A percentile compares a stretch with the other conserved stretches of the same genome.
Conservation (phyloP, 805 yeast genomes). For the Wickerhamomyces bovis region DNA sequence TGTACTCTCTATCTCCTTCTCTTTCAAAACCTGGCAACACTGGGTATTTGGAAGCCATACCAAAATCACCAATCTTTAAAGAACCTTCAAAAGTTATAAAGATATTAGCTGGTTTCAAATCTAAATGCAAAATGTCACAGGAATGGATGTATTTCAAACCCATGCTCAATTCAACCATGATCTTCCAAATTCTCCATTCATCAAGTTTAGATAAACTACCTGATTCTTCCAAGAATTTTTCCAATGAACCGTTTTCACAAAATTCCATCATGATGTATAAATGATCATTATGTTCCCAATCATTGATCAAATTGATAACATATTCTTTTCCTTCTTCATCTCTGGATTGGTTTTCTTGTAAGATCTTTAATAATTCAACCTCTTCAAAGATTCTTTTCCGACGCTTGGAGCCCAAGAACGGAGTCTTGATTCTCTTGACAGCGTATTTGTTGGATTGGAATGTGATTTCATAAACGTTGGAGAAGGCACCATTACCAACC, state of each 20-base stretch:
- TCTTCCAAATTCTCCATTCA: conserved; percentile 98
- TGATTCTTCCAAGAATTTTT: conserved; percentile 69
- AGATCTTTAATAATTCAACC: conserved; percentile 55
- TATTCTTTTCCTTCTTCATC: conserved; percentile 67
- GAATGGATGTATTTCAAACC: conserved; percentile 81
- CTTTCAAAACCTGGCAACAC: conserved; percentile 65
- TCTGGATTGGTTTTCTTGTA: conserved; percentile 33
- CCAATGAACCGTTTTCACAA: conserved; percentile 91
- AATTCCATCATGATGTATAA: conserved; percentile 90
- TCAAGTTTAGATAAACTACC: conserved; percentile 75
- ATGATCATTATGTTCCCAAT: conserved; percentile 75
- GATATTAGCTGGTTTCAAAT: conserved; percentile 91
- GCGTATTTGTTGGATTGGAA: conserved; percentile 69
- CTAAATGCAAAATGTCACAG: conserved; percentile 75
- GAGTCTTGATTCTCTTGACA: conserved; percentile 77
- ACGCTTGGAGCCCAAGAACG: conserved; percentile 50
- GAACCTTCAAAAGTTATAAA: conserved; percentile 93
- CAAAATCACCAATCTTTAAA: conserved; percentile 93
- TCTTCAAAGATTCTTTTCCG: conserved; percentile 63
- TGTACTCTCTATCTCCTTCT: conserved; percentile 96
- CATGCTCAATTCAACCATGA: conserved; percentile 71
- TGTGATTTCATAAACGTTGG: conserved; percentile 77
- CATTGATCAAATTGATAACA: conserved; percentile 71
- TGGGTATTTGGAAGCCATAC: conserved; percentile 83
- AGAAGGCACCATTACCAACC: conserved; percentile 85